Base-by-base conservation (phyloP, 108 stramenopile species). In the Skeletonema marinoi region DNA sequence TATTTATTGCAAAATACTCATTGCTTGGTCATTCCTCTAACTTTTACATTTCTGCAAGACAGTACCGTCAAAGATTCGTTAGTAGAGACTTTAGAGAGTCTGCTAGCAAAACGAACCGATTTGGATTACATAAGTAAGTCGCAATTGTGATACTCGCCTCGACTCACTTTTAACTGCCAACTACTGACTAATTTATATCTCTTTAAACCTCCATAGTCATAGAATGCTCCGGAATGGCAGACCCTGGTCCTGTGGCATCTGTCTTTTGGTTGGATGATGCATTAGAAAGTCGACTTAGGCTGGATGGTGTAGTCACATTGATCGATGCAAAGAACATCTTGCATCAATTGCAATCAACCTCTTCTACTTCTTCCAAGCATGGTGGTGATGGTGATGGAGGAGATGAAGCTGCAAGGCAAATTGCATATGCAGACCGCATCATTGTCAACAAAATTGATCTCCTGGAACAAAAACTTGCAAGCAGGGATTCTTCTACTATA, bases 11-110 rank as follows among this genome's bases (percentile, higher is more conserved):
- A 12, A 2, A 36, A 9, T 11, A 42, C 41, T 13, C 13, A 11
- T 42, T 10, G 10, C 11, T 12, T 42, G 13, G 13, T 12, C 41
- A 13, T 12, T 42, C 41, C 41, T 42, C 41, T 42, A 13, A 42
- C 41, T 42, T 36, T 6, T 13, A 36, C 41, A 11, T 42, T 12
- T 13, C 41, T 13, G 41, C 12, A 42, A 2, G 1, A 90, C 76
- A 97, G 98, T 73, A 95, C 96, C 30, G 94, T 98, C 66, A 91
- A 94, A 54, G 94, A 97, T 73, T 85, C 93, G 19, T 69, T 97
- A 7, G 89, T 93, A 2, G 62, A 58, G 11, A 92, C 92, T 6
- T 72, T 94, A 54, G 90, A 93, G 66, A 74, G 64, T 42, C 65
- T 97, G 30, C 9, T 92, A 6, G 70, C 69, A 25, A 92, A 86